Evolutionary conservation across 108 stramenopile species (phyloP).

Genomic region (Epipyxis sp.): DNA sequence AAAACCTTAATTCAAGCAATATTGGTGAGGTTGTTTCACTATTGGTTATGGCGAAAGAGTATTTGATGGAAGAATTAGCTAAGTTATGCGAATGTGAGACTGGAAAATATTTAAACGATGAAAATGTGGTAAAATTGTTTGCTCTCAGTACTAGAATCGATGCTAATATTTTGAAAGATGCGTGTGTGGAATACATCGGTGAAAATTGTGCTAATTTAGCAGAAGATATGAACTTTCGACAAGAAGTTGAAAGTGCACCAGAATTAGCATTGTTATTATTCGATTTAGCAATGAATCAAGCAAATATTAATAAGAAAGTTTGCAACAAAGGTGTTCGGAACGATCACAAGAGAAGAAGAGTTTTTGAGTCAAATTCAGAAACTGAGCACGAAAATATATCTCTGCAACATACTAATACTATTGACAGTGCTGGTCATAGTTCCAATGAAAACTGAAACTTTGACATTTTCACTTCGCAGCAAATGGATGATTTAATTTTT

Average conservation of each 20-base stretch:
- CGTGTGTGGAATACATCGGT: background rate
- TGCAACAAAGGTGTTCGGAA: too few species aligned
- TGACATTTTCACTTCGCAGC: too few species aligned
- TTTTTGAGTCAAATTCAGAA: too few species aligned
- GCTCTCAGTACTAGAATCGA: background rate
- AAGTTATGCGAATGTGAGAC: background rate
- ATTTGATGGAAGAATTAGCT: conserved; percentile 56
- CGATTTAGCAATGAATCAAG: background rate
- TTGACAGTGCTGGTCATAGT: too few species aligned
- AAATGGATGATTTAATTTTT: too few species aligned
- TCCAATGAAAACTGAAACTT: too few species aligned
- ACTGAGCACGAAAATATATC: too few species aligned
- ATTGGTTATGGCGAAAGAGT: conserved; percentile 73
- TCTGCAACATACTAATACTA: too few species aligned
- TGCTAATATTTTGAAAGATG: background rate
- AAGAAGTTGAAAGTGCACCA: background rate
- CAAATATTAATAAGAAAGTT: too few species aligned
- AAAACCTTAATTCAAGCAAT: conserved; percentile 52
- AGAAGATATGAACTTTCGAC: background rate
- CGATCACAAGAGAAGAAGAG: too few species aligned
- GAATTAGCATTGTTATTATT: background rate
- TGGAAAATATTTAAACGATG: background rate
- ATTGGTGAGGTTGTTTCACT: conserved; percentile 72
- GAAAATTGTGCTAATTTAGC: background rate
- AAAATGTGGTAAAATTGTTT: conserved; percentile 9